Percentiles rank a stretch among this genome's conserved stretches.
Conservation (phyloP, 2,329 filamentous ascomycete genomes). For the Penicillium thymicola region DNA sequence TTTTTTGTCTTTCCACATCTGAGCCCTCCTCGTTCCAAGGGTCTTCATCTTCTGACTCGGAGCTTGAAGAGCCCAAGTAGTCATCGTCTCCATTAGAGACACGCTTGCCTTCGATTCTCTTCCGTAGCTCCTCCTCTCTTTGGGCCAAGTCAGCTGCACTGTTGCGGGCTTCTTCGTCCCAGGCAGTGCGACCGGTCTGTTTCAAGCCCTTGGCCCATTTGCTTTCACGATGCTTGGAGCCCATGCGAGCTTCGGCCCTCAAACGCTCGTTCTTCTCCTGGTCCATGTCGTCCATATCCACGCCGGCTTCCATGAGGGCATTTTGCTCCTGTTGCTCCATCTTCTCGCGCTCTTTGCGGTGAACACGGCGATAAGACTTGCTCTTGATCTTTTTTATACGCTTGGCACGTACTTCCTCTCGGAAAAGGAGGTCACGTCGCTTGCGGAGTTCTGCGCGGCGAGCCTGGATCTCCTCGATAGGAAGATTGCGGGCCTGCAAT, state of each 20-base stretch:
- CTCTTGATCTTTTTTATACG: constrained; percentile 99
- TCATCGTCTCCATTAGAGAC: constrained; percentile 61
- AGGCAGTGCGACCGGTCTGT: constrained; percentile 72
- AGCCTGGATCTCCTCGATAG: constrained; percentile 68
- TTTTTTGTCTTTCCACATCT: constrained; percentile 35
- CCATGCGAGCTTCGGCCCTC: constrained; percentile 80
- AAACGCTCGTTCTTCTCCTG: constrained; percentile 66
- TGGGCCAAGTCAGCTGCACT: constrained; percentile 78
- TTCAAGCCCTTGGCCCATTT: constrained; percentile 88
- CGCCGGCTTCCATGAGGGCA: constrained; percentile 56
- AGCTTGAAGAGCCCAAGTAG: constrained; percentile 49
- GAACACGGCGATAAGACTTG: constrained; percentile 88
- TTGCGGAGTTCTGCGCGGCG: constrained; percentile 71
- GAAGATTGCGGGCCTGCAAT: constrained; percentile 67
- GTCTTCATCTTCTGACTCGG: constrained; percentile 60
- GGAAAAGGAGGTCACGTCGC: constrained; percentile 78
- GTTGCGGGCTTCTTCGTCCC: constrained; percentile 81
- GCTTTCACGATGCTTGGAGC: constrained; percentile 78
- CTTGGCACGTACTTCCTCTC: constrained; percentile 83
- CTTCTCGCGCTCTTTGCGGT: constrained; percentile 72
- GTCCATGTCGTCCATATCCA: constrained; percentile 62
- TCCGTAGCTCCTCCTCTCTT: constrained; percentile 75
- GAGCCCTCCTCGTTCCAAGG: constrained; percentile 54
- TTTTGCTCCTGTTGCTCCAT: constrained; percentile 56
- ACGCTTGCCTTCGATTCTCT: constrained; percentile 71